Conservation (phyloP, 441 rosid species). For the Populus hybrid region DNA sequence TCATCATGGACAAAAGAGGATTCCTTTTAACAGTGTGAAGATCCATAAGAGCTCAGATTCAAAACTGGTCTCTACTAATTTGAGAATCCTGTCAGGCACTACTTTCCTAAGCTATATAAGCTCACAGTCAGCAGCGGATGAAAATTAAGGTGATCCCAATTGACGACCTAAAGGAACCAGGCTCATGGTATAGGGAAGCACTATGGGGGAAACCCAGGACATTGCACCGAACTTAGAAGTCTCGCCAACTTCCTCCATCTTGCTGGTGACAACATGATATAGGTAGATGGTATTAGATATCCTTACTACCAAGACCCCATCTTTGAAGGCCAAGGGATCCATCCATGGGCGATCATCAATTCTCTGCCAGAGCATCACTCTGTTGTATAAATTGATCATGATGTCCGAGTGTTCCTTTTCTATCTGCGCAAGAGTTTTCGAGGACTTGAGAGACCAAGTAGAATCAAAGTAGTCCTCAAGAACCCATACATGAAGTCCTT, state of each 20-base stretch:
- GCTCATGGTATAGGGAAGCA: slow-evolving; percentile 33
- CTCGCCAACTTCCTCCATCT: slow-evolving; percentile 21
- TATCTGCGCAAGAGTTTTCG: slow-evolving; percentile 25
- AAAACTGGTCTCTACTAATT: background rate
- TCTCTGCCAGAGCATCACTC: slow-evolving; percentile 6
- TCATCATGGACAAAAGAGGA: background rate
- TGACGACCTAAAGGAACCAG: slow-evolving; percentile 24
- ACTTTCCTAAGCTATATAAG: background rate
- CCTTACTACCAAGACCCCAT: slow-evolving; percentile 30
- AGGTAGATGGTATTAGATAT: slow-evolving; percentile 22
- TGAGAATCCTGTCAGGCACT: background rate
- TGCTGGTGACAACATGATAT: slow-evolving; percentile 18
- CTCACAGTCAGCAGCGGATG: background rate
- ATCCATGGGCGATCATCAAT: slow-evolving; percentile 20
- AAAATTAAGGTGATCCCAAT: background rate
- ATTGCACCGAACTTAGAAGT: slow-evolving; percentile 14
- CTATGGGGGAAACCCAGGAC: slow-evolving; percentile 18
- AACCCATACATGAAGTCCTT: slow-evolving; percentile 37
- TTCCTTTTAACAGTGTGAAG: background rate
- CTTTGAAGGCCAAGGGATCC: slow-evolving; percentile 40
- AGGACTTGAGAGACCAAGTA: slow-evolving; percentile 30
- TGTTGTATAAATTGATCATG: slow-evolving; percentile 15
- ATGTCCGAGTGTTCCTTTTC: slow-evolving; percentile 27
- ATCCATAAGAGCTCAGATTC: background rate
- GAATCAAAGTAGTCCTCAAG: slow-evolving; percentile 41